These are phyloP conservation scores for Xylariaceae sp. DNA, from an alignment of 2,329 filamentous ascomycete genomes.

Conservation along the genomic window DNA sequence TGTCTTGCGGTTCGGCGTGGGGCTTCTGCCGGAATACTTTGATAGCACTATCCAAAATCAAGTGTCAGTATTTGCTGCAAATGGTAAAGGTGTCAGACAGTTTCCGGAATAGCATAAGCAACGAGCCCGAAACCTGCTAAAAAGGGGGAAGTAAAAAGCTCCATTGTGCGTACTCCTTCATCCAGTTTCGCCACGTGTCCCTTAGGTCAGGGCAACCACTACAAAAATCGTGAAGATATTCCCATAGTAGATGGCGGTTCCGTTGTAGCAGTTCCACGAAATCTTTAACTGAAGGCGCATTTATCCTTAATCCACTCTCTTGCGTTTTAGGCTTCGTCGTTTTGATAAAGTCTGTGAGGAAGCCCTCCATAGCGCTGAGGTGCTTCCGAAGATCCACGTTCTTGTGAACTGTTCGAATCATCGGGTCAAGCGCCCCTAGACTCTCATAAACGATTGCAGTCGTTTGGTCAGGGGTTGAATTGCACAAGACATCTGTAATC, in stretches of 20 bases:
- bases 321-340: conserved; percentile 56
- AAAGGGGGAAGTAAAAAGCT: background rate
- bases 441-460: conserved; percentile 70
- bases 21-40: conserved; percentile 57
- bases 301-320: conserved; percentile 44
- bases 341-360: conserved; percentile 75
- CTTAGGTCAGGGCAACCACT: conserved; percentile 72
- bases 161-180: conserved; percentile 50
- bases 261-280: conserved; percentile 71
- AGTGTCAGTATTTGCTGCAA: conserved; percentile 2
- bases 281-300: conserved; percentile 70
- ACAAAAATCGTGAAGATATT: conserved; percentile 73
- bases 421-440: conserved; percentile 73
- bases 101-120: background rate
- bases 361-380: conserved; percentile 69
- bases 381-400: conserved; percentile 74
- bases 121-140: too few relatives aligned
- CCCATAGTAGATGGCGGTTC: conserved; percentile 69
- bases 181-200: conserved; percentile 66
- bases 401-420: conserved; percentile 75
- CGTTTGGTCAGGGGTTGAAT: conserved; percentile 73
- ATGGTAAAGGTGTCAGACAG: background rate
- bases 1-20: background rate
- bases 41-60: conserved; percentile 46
- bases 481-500: conserved; percentile 71